Percentiles rank a stretch among this genome's conserved stretches.
These are phyloP conservation scores for Fragaria nilgerrensis DNA, from an alignment of 306 rosid species.

Conservation along the genomic window DNA sequence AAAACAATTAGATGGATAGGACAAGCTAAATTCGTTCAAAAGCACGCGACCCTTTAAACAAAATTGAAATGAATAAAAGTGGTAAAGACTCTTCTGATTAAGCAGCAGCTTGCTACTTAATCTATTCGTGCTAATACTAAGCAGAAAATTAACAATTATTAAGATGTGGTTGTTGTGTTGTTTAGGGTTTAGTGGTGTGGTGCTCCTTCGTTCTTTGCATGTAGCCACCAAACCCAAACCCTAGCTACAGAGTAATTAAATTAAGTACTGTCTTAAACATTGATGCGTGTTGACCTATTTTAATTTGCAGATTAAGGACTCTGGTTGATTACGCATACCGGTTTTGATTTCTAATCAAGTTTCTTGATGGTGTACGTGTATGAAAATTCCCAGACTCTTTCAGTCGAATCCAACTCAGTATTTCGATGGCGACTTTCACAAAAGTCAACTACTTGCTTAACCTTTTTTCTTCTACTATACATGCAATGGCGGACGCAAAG, in stretches of 20 bases:
- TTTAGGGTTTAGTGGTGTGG: slow-evolving; percentile 7
- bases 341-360: not conserved
- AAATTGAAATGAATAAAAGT: not conserved
- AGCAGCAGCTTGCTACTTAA: not conserved
- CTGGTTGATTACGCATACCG: not conserved
- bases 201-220: slow-evolving; percentile 8
- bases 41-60: slow-evolving; percentile 26
- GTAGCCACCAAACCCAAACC: not conserved
- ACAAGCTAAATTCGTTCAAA: slow-evolving; percentile 32
- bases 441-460: slow-evolving; percentile 23
- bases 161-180: not conserved
- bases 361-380: slow-evolving; percentile 2
- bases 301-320: not conserved
- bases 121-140: not conserved
- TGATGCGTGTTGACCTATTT: slow-evolving; percentile 23
- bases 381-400: slow-evolving; percentile 18
- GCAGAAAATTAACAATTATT: slow-evolving; percentile 6
- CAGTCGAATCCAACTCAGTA: slow-evolving; percentile 17
- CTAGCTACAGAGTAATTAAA: not conserved
- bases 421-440: slow-evolving; percentile 13
- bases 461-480: not conserved
- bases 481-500: no score
- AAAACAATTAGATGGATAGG: slow-evolving; percentile 7
- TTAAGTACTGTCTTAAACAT: not conserved
- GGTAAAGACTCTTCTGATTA: not conserved